Conservation (phyloP, 129 eudicot genomes). For the Flaveria linearis region DNA sequence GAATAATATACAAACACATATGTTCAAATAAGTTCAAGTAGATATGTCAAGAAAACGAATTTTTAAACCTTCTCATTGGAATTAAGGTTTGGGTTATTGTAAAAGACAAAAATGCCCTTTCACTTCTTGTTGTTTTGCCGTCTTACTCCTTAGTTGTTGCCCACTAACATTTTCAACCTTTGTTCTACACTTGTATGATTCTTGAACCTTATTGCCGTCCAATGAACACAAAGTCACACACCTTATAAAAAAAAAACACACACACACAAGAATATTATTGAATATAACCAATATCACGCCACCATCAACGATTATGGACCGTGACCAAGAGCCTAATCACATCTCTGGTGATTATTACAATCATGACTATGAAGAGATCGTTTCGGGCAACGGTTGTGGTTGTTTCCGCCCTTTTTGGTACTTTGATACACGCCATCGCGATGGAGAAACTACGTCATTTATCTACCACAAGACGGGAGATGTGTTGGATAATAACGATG, state of each 20-base stretch:
- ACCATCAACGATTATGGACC: constrained; percentile 29
- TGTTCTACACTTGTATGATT: constrained; percentile 14
- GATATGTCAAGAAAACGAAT: not conserved
- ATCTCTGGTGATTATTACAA: constrained; percentile 25
- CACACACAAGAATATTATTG: not conserved
- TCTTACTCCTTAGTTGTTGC: constrained; percentile 32
- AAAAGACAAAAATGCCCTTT: constrained; percentile 10
- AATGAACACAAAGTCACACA: constrained; percentile 28
- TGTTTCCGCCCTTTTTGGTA: constrained; percentile 39
- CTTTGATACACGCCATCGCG: constrained; percentile 10
- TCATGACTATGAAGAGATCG: not conserved
- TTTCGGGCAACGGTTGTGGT: constrained; percentile 29
- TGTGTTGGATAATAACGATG: constrained; percentile 22
- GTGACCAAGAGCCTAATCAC: constrained; percentile 30
- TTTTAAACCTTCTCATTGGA: not conserved
- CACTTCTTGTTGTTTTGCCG: constrained; percentile 10
- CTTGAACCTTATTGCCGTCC: constrained; percentile 27
- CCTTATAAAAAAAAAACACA: constrained; percentile 34
- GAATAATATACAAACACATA: not conserved
- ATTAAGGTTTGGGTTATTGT: not conserved
- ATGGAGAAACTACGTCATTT: constrained; percentile 25
- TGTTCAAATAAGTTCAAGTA: not conserved
- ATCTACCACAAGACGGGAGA: constrained; percentile 30
- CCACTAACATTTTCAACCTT: constrained; percentile 31
- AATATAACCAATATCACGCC: constrained; percentile 22